These are phyloP conservation scores for Piper longum DNA, from an alignment of 164 flowering plant species.

Conservation along the genomic window DNA sequence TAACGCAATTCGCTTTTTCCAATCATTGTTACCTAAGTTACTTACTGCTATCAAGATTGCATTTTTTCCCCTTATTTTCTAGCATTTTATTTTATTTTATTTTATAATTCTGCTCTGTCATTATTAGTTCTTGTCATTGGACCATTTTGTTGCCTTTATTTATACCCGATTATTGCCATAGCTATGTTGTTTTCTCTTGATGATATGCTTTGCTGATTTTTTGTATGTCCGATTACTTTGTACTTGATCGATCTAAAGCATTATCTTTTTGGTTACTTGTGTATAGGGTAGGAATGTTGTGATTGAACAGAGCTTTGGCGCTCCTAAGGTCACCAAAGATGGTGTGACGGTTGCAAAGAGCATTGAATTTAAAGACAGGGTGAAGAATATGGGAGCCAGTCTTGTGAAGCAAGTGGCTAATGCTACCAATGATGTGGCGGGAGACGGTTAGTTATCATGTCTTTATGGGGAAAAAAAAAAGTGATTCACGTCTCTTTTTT, in stretches of 20 bases:
- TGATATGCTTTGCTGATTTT: too few relatives aligned
- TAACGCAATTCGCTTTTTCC: conserved; percentile 6
- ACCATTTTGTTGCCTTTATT: too few relatives aligned
- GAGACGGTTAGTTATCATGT: conserved; percentile 55
- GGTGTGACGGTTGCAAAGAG: conserved; percentile 98
- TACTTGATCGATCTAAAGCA: too few relatives aligned
- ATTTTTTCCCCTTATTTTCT: too few relatives aligned
- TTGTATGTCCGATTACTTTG: too few relatives aligned
- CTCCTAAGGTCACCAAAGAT: conserved; percentile 94
- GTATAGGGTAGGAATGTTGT: conserved; percentile 85
- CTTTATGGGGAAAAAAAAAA: neutral
- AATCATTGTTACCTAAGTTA: neutral
- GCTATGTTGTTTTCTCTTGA: too few relatives aligned
- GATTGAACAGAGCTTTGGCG: conserved; percentile 82
- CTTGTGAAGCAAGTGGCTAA: conserved; percentile 97
- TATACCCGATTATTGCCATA: too few relatives aligned
- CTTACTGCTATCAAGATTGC: too few relatives aligned
- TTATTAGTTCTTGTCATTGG: too few relatives aligned
- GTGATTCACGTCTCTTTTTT: too few relatives aligned
- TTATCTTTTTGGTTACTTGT: neutral
- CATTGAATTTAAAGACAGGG: conserved; percentile 78
- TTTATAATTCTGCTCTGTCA: too few relatives aligned
- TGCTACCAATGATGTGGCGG: conserved; percentile 94
- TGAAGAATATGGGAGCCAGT: conserved; percentile 90
- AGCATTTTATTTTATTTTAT: too few relatives aligned